phyloP scores from a whole-genome alignment of 345 rosid species.

The Turnera subulata region DNA sequence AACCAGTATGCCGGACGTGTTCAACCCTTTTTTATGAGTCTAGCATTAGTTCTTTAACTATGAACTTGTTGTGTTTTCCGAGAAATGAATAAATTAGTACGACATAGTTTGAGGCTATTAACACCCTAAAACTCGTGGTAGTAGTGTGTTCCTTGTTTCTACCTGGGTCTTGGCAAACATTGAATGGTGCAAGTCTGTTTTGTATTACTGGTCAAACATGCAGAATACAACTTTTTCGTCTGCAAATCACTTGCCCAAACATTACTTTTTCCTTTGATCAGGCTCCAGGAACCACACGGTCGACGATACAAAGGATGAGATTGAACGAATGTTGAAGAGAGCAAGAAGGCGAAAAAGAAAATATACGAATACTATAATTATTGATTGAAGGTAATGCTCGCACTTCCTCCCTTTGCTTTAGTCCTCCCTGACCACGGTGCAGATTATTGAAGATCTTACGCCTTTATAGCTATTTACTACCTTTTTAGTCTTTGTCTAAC shows the following conservation, averaged over 20 bases:
- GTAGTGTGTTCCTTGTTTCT: too few species aligned
- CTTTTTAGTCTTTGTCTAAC: not conserved
- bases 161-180: too few species aligned
- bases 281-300: constrained; percentile 21
- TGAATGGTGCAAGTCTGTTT: too few species aligned
- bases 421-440: not conserved
- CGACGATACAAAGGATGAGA: constrained; percentile 57
- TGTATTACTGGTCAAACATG: too few species aligned
- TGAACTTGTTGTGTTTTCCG: too few species aligned
- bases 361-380: constrained; percentile 50
- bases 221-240: too few species aligned
- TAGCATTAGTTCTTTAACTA: too few species aligned
- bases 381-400: constrained; percentile 51
- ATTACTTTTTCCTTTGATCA: constrained; percentile 7
- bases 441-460: not conserved
- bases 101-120: too few species aligned
- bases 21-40: too few species aligned
- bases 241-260: too few species aligned
- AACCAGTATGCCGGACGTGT: not conserved
- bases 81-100: too few species aligned
- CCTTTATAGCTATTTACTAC: not conserved
- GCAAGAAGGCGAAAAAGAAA: constrained; percentile 85
- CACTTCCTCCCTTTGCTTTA: not conserved
- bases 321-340: constrained; percentile 53
- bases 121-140: too few species aligned